These are phyloP conservation scores for Aspergillus pseudoviridinutans DNA, from an alignment of 2,329 filamentous ascomycete genomes.

Conservation along the genomic window DNA sequence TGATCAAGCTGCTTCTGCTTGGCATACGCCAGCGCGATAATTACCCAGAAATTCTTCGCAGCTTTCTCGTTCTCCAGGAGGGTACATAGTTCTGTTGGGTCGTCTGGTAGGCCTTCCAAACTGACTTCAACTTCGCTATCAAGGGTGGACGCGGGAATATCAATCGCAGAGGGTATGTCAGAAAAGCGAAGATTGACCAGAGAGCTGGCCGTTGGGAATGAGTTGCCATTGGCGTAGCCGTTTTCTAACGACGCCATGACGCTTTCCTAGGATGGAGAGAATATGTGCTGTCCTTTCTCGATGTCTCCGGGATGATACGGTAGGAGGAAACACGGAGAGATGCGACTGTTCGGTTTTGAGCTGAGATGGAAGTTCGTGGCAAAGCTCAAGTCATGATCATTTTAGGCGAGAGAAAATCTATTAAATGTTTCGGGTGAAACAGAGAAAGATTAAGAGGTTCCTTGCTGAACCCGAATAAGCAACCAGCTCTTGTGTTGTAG, in stretches of 20 bases:
- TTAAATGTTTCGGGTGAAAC: conserved; percentile 1
- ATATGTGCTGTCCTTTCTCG: conserved; percentile 4
- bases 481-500: conserved; percentile 9
- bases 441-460: conserved; percentile 1
- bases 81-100: conserved; percentile 90
- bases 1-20: conserved; percentile 93
- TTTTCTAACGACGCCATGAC: conserved; percentile 51
- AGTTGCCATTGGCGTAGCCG: conserved; percentile 48
- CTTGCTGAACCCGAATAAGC: conserved; percentile 6
- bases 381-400: conserved; percentile 30
- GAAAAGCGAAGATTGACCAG: conserved; percentile 50
- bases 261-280: conserved; percentile 8
- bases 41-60: conserved; percentile 92
- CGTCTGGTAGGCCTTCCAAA: conserved; percentile 84
- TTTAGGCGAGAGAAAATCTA: conserved; percentile 1
- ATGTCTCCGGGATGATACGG: neutral
- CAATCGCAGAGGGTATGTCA: conserved; percentile 60
- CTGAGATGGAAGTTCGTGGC: conserved; percentile 5
- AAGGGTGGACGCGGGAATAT: conserved; percentile 59
- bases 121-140: conserved; percentile 83
- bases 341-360: conserved; percentile 17
- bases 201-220: conserved; percentile 27
- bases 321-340: conserved; percentile 2
- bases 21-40: conserved; percentile 92
- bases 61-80: conserved; percentile 92